A percentile compares a stretch with the other conserved stretches of the same genome.
Evolutionary conservation across 345 rosid genomes (phyloP).

Genomic region (Hibiscus trionum): DNA sequence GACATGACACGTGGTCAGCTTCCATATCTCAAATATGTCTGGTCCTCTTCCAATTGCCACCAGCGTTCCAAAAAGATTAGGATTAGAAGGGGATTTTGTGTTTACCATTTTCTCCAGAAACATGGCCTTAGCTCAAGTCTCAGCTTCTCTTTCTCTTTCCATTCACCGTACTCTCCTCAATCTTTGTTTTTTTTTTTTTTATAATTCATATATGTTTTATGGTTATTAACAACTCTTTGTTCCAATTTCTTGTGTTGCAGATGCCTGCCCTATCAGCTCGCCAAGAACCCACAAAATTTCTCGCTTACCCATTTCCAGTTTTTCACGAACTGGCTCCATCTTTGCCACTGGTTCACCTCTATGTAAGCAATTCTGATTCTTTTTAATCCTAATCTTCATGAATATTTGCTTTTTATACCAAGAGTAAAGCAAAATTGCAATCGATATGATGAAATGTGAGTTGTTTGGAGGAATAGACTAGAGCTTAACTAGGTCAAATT

Average conservation of each 20-base stretch:
- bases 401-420: too few relatives aligned
- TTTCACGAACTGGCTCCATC: slow-evolving; percentile 23
- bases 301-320: slow-evolving; percentile 28
- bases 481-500: too few relatives aligned
- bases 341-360: slow-evolving; percentile 69
- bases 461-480: too few relatives aligned
- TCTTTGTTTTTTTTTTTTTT: background rate
- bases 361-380: slow-evolving; percentile 25
- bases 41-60: background rate
- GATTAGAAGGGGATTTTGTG: background rate
- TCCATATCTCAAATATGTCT: slow-evolving; percentile 13
- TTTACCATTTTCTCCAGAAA: background rate
- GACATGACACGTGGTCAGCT: slow-evolving; percentile 24
- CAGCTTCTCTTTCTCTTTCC: slow-evolving; percentile 48
- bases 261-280: slow-evolving; percentile 25
- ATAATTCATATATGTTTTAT: too few relatives aligned
- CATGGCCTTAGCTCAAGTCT: slow-evolving; percentile 62
- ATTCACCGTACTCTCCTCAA: slow-evolving; percentile 27
- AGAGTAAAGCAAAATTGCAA: too few relatives aligned
- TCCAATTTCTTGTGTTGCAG: slow-evolving; percentile 20
- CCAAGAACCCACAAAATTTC: slow-evolving; percentile 17
- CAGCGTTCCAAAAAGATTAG: background rate
- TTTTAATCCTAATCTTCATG: background rate
- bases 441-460: too few relatives aligned
- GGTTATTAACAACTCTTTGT: background rate